Evolutionary conservation across 352 stramenopile genomes (phyloP), one percentile per base, ranked within the genome.

Genomic region (Thalassiosira ordinaria): DNA sequence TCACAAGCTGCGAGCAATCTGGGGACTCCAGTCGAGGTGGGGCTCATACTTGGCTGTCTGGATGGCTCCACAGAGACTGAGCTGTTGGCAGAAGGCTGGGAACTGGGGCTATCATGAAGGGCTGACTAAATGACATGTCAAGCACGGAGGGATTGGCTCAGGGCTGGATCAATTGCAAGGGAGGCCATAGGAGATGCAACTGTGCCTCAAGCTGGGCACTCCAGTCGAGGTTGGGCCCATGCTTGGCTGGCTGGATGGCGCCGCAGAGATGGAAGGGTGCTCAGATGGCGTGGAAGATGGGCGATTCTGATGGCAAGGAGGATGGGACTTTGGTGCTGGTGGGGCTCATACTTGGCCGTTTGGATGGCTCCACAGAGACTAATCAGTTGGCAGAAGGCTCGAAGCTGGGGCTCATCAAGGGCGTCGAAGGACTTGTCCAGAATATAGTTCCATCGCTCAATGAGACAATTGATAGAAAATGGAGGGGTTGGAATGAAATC

Each of bases 401-500:
- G 5, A 11, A 41, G 5, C 5, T 41, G 33, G 33, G 33, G 33
- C 33, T 41, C n/a, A n/a, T n/a, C n/a, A n/a, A n/a, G n/a, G n/a
- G n/a, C n/a, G n/a, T n/a, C 33, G 62, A 78, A 81, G 18, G 56
- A 8, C 26, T 78, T 81, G 35, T 80, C 60, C 49, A 85, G 70
- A 13, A 70, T 24, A 81, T 72, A 5, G 29, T 67, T 29, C 47
- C 65, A 35, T 46, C 60, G 5, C 27, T 65, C 37, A 81, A 20
- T 3, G 70, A 78, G 5, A 60, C 31, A 47, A 85, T 60, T 66
- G 27, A 52, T 83, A 83, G 31, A 80, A 86, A 35, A 29, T 68
- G 41, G 53, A 63, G n/a, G 60, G 33, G 55, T 82, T 74, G 13
- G 33, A 2, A 85, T 68, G 18, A 74, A 57, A 62, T 85, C 78